Conservation (phyloP, 2,329 filamentous ascomycete genomes). For the Talaromyces sp. region DNA sequence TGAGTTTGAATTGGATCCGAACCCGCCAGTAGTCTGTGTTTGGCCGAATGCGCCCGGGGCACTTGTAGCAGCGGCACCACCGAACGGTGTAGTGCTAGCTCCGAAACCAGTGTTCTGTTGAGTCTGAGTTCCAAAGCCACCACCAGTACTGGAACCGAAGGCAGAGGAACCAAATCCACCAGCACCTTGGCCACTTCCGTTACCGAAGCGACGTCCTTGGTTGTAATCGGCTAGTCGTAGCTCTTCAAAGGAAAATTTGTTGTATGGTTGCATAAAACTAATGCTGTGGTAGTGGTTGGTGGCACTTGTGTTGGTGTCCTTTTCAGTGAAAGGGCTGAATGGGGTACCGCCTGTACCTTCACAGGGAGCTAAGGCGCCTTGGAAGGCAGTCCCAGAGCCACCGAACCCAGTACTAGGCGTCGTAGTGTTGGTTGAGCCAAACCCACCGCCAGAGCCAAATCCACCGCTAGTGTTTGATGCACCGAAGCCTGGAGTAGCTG, state of each 20-base stretch:
- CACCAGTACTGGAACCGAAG: slow-evolving; percentile 48
- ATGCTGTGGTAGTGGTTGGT: slow-evolving; percentile 54
- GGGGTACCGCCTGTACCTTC: slow-evolving; percentile 51
- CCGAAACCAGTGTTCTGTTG: slow-evolving; percentile 45
- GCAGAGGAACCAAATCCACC: slow-evolving; percentile 78
- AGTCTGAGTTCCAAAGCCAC: slow-evolving; percentile 51
- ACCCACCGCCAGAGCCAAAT: slow-evolving; percentile 23
- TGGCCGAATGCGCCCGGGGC: slow-evolving; percentile 49
- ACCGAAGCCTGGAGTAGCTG: slow-evolving; percentile 26
- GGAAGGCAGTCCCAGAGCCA: slow-evolving; percentile 43
- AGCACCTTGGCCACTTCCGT: slow-evolving; percentile 70
- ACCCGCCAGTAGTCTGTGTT: slow-evolving; percentile 43
- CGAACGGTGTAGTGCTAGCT: slow-evolving; percentile 46
- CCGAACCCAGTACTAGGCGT: slow-evolving; percentile 25
- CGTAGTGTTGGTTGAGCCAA: slow-evolving; percentile 18
- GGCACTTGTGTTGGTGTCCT: slow-evolving; percentile 41
- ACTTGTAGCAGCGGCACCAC: slow-evolving; percentile 33
- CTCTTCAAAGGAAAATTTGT: slow-evolving; percentile 87
- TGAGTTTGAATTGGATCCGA: slow-evolving; percentile 40
- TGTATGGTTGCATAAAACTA: slow-evolving; percentile 55
- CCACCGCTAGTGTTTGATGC: slow-evolving; percentile 12
- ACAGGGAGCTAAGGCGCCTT: slow-evolving; percentile 42
- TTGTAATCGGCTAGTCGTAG: slow-evolving; percentile 83
- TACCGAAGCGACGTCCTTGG: slow-evolving; percentile 81
- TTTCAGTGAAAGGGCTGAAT: slow-evolving; percentile 50